A percentile compares a stretch with the other conserved stretches of the same genome.
phyloP scores from a whole-genome alignment of 148 eudicot species.

The Vaccinium myrtillus region DNA sequence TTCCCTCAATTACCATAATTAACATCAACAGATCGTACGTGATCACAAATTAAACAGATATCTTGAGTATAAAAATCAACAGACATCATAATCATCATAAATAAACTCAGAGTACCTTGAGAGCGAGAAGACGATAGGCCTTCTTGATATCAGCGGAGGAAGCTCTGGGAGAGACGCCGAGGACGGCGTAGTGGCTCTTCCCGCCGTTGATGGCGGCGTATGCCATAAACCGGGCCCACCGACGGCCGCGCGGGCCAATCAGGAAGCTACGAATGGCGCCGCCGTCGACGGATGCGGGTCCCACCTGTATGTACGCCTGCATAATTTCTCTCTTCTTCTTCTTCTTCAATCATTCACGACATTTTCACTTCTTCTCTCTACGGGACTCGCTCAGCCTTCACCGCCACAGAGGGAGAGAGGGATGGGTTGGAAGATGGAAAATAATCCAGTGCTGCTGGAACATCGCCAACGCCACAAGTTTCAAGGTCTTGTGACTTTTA shows the following conservation, averaged over 20 bases:
- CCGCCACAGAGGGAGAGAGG: neutral
- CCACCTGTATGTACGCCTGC: conserved; percentile 36
- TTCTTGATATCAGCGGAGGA: conserved; percentile 64
- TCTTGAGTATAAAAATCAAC: neutral
- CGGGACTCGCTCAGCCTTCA: neutral
- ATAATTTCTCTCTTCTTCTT: conserved; percentile 12
- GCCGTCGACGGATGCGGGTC: conserved; percentile 30
- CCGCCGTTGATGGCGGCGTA: conserved; percentile 30
- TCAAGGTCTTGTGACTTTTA: too few species aligned
- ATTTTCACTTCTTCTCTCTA: neutral
- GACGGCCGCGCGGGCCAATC: conserved; percentile 11
- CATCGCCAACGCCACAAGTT: neutral
- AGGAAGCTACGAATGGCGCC: conserved; percentile 14
- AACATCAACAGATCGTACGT: neutral
- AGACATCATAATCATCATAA: neutral
- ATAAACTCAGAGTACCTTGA: conserved; percentile 38
- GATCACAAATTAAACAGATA: neutral
- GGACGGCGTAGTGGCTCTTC: conserved; percentile 60
- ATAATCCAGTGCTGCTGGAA: neutral
- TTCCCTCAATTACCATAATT: neutral
- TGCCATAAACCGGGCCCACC: conserved; percentile 30
- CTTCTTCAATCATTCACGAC: neutral
- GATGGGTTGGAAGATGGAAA: neutral
- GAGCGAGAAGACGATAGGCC: conserved; percentile 85
- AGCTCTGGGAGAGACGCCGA: conserved; percentile 65